Evolutionary conservation across 2,329 filamentous ascomycete genomes (phyloP), one percentile per base, ranked within the genome.

Genomic region (Coniella vitis): DNA sequence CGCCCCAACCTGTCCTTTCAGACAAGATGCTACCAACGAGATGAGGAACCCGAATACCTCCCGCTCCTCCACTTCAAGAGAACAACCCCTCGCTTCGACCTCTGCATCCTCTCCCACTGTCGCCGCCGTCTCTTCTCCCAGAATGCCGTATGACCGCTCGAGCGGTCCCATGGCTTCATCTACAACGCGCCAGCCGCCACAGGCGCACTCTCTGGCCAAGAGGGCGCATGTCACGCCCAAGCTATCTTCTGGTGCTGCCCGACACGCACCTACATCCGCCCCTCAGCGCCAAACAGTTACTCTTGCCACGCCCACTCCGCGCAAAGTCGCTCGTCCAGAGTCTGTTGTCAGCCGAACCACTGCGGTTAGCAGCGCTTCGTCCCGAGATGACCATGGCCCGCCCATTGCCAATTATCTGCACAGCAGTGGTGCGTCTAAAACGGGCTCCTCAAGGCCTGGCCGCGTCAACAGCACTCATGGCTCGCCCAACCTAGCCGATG

Each of bases 351-450:
- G 43, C 36, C 44, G 50, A 19, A 29, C 31, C 9, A 12, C 47
- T 43, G 45, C 57, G 40, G 53, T 46, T 19, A 63, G 37, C 52
- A 59, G 61, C 39, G 58, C 55, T 51, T 59, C 61, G 53, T 60
- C 63, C 13, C 61, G 62, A 51, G 79, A 84, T 44, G 75, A 79
- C 52, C 61, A 72, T 55, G 65, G 73, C 38, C 74, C 76, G 38
- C 72, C 80, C 8, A 69, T 74, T 25, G 70, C 75, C 43, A 61
- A 76, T 44, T 79, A 79, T 57, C 67, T 89, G 38, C 80, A 66
- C 65, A 76, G 69, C 63, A 90, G 87, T 63, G 71, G 90, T 61
- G 94, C 90, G 3, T 87, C 89, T 44, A 81, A 90, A 56, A 89
- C 89, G 8, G 85, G 84, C 8, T 73, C 81, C 42, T 29, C 25